These are phyloP conservation scores for Grosmannia clavigera DNA, from an alignment of 2,329 filamentous ascomycete species.

Conservation along the genomic window DNA sequence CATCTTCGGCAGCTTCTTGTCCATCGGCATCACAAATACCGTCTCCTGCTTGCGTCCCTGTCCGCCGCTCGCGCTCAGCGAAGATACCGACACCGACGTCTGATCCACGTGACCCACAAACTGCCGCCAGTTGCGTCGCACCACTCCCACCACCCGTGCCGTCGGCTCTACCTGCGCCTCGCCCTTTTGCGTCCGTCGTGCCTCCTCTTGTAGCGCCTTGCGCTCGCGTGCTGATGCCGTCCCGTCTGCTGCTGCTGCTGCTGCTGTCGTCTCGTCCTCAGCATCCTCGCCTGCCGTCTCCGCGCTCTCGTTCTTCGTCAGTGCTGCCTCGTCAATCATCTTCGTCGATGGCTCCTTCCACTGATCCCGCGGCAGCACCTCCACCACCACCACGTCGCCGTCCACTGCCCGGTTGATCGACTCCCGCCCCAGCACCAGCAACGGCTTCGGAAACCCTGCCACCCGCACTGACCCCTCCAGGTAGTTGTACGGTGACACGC, in stretches of 20 bases:
- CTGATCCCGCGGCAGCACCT: constrained; percentile 84
- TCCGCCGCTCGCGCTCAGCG: constrained; percentile 22
- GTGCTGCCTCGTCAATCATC: constrained; percentile 83
- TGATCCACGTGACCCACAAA: constrained; percentile 94
- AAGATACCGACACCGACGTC: constrained; percentile 46
- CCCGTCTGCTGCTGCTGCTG: background rate
- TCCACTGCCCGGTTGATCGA: constrained; percentile 93
- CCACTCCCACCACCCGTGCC: constrained; percentile 78
- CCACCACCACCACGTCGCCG: constrained; percentile 84
- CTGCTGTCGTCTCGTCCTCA: constrained; percentile 23
- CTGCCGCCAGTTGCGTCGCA: constrained; percentile 95
- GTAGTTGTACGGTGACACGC: constrained; percentile 96
- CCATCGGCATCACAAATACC: constrained; percentile 94
- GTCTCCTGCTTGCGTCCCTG: constrained; percentile 79
- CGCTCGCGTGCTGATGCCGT: constrained; percentile 39
- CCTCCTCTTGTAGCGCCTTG: constrained; percentile 80
- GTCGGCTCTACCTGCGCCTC: constrained; percentile 73
- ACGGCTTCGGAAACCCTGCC: constrained; percentile 75
- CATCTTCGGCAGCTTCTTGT: constrained; percentile 95
- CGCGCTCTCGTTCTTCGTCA: constrained; percentile 89
- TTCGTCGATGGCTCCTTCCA: constrained; percentile 96
- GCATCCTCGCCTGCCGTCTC: constrained; percentile 34
- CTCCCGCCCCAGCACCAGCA: constrained; percentile 81
- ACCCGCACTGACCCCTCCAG: constrained; percentile 87
- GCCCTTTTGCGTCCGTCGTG: constrained; percentile 65